Percentiles rank a stretch among this genome's conserved stretches.
phyloP scores from a whole-genome alignment of 129 eudicot genomes.

The Arctium lappa region DNA sequence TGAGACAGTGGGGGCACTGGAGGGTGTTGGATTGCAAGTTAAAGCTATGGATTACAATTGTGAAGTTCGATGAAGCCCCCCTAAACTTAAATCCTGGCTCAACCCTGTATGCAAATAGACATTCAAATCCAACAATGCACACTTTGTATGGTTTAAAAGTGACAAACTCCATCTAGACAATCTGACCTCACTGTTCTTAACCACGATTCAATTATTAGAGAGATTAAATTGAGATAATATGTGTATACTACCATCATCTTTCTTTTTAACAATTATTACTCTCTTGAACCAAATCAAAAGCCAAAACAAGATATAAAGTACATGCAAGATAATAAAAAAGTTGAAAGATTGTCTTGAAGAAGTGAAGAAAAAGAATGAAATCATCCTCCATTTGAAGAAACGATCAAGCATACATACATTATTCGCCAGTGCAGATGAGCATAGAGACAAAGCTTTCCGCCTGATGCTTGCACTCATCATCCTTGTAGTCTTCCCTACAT shows the following conservation, averaged over 20 bases:
- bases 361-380: not conserved
- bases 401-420: constrained; percentile 21
- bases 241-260: not conserved
- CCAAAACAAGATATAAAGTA: not conserved
- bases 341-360: not conserved
- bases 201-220: not conserved
- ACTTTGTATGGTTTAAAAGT: not conserved
- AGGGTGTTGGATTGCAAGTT: too few relatives aligned
- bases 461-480: constrained; percentile 35
- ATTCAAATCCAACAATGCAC: not conserved
- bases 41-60: too few relatives aligned
- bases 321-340: not conserved
- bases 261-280: not conserved
- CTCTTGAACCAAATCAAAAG: not conserved
- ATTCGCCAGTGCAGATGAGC: constrained; percentile 28
- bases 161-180: not conserved
- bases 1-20: too few relatives aligned
- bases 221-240: not conserved
- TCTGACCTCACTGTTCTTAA: not conserved
- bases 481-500: constrained; percentile 25
- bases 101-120: not conserved
- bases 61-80: not conserved
- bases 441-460: constrained; percentile 32
- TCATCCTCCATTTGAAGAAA: not conserved
- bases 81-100: not conserved